Percentiles rank a stretch among this genome's conserved stretches.
These are phyloP conservation scores for Phytophthora pisi DNA, from an alignment of 352 stramenopile species.

Conservation along the genomic window DNA sequence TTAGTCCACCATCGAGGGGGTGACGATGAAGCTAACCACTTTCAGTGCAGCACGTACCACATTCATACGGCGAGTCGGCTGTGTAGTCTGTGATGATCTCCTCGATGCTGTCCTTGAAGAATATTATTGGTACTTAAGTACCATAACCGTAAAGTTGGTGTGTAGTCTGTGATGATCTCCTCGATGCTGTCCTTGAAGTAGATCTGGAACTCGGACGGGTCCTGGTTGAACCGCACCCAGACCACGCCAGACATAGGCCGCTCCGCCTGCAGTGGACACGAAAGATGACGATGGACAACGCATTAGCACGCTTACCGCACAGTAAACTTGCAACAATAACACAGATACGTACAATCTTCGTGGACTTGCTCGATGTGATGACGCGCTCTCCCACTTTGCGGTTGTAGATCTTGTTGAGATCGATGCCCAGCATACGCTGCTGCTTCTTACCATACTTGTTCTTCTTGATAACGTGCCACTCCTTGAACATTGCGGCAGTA, in stretches of 20 bases:
- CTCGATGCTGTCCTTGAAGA: slow-evolving; percentile 88
- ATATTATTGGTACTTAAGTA: too few relatives aligned
- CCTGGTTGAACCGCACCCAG: slow-evolving; percentile 87
- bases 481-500: slow-evolving; percentile 90
- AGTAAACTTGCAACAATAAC: not conserved
- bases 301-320: not conserved
- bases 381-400: slow-evolving; percentile 89
- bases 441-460: slow-evolving; percentile 92
- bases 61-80: slow-evolving; percentile 85
- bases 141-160: too few relatives aligned
- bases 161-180: slow-evolving; percentile 90
- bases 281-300: not conserved
- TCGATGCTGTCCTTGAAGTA: slow-evolving; percentile 90
- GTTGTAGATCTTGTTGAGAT: slow-evolving; percentile 92
- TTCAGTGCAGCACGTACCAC: slow-evolving; percentile 51
- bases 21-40: not conserved
- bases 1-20: slow-evolving; percentile 6
- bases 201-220: slow-evolving; percentile 88
- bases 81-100: slow-evolving; percentile 91
- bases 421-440: slow-evolving; percentile 87
- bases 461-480: slow-evolving; percentile 92
- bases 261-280: slow-evolving; percentile 56
- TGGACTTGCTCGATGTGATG: slow-evolving; percentile 89
- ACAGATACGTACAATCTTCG: slow-evolving; percentile 80
- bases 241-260: slow-evolving; percentile 85